Conservation (phyloP, 1,139 yeast species). For the Hemisphaericaspora lyxosophila region DNA sequence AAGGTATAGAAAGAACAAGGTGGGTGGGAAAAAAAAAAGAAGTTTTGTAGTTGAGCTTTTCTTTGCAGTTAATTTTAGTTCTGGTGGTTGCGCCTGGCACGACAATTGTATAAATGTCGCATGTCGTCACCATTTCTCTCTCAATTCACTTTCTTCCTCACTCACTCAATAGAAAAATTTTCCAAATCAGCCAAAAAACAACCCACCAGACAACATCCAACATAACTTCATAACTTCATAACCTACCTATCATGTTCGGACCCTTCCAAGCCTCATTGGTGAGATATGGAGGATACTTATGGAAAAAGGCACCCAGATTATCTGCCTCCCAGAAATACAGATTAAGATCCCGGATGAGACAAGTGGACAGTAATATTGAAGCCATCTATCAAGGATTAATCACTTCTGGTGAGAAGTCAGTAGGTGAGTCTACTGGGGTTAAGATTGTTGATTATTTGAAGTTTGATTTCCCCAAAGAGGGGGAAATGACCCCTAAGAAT, state of each 20-base stretch:
- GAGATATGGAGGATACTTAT: conserved; percentile 77
- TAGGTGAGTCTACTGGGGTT: conserved; percentile 47
- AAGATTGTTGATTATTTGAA: conserved; percentile 54
- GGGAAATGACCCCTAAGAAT: conserved; percentile 75
- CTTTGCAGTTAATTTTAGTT: too few relatives aligned
- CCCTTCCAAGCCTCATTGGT: conserved; percentile 69
- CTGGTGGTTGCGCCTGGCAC: too few relatives aligned
- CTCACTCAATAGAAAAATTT: conserved; percentile 1
- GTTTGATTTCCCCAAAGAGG: conserved; percentile 69
- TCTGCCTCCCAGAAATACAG: conserved; percentile 80
- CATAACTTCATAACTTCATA: not conserved
- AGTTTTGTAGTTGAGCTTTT: too few relatives aligned
- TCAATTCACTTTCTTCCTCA: not conserved
- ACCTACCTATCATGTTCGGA: conserved; percentile 60
- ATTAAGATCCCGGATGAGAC: conserved; percentile 76
- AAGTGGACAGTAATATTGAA: conserved; percentile 78
- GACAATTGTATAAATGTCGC: not conserved
- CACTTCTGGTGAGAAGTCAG: conserved; percentile 15
- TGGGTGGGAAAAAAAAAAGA: too few relatives aligned
- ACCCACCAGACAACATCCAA: not conserved
- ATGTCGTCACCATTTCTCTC: not conserved
- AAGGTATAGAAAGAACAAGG: too few relatives aligned
- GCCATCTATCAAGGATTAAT: conserved; percentile 63
- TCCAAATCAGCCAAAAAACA: not conserved
- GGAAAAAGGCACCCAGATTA: conserved; percentile 72